Conservation (phyloP, 1,139 yeast species). For the Blastobotrys proliferans region DNA sequence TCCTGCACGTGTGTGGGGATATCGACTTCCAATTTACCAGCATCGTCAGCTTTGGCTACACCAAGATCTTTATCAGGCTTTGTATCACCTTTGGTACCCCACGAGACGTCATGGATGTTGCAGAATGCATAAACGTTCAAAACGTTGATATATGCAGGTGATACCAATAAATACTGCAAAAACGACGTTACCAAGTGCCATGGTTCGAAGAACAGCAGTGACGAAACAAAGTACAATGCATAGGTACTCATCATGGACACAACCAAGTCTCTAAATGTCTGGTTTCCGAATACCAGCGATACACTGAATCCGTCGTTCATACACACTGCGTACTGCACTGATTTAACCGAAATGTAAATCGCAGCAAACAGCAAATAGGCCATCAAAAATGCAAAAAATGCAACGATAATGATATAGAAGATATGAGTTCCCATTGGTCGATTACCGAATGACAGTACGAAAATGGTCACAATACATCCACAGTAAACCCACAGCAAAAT, state of each 20-base stretch:
- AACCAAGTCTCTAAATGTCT: conserved; percentile 75
- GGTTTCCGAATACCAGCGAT: conserved; percentile 51
- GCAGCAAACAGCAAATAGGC: conserved; percentile 90
- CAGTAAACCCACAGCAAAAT: conserved; percentile 85
- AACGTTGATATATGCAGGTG: conserved; percentile 75
- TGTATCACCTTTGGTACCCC: conserved; percentile 82
- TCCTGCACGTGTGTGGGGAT: conserved; percentile 63
- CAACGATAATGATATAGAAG: conserved; percentile 77
- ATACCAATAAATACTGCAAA: conserved; percentile 61
- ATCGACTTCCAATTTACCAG: conserved; percentile 56
- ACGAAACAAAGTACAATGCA: conserved; percentile 70
- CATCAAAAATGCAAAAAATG: conserved; percentile 90
- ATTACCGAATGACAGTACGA: conserved; percentile 88
- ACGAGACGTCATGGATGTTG: conserved; percentile 79
- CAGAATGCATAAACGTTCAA: conserved; percentile 80
- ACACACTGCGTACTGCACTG: conserved; percentile 47
- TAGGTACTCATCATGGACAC: conserved; percentile 87
- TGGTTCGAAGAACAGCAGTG: conserved; percentile 71
- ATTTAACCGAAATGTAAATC: conserved; percentile 71
- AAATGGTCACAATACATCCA: conserved; percentile 84
- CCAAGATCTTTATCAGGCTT: conserved; percentile 62
- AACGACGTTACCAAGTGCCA: conserved; percentile 76
- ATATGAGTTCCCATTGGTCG: conserved; percentile 87
- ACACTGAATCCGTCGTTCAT: conserved; percentile 43
- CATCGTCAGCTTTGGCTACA: conserved; percentile 53